phyloP scores from a whole-genome alignment of 208 protist species.

The Leishmania gerbilli region DNA sequence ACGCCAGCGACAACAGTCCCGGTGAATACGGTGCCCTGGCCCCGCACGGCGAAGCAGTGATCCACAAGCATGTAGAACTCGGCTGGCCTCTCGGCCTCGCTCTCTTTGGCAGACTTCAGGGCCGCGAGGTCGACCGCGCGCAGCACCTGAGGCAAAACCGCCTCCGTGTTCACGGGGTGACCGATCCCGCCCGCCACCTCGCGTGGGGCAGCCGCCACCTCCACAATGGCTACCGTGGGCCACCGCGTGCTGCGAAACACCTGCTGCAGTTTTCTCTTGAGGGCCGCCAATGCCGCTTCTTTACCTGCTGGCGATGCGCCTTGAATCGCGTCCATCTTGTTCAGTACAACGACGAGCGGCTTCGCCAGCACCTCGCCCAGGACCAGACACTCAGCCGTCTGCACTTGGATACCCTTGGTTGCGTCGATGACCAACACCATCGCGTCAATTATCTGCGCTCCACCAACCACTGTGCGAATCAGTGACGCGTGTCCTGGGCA shows the following conservation, averaged over 20 bases:
- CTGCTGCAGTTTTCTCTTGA: slow-evolving; percentile 49
- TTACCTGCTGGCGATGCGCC: slow-evolving; percentile 31
- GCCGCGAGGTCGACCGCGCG: slow-evolving; percentile 27
- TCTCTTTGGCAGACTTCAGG: slow-evolving; percentile 25
- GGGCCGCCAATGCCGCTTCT: slow-evolving; percentile 40
- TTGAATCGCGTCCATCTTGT: slow-evolving; percentile 95
- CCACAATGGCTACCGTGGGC: slow-evolving; percentile 66
- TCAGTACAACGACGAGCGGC: slow-evolving; percentile 94
- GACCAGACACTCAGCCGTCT: slow-evolving; percentile 97
- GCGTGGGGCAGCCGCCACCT: slow-evolving; percentile 65
- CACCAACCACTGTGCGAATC: slow-evolving; percentile 98
- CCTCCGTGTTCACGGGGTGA: slow-evolving; percentile 34
- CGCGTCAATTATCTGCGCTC: slow-evolving; percentile 98
- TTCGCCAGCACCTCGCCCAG: slow-evolving; percentile 81
- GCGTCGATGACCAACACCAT: slow-evolving; percentile 98
- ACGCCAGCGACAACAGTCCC: slow-evolving; percentile 94
- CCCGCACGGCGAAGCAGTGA: slow-evolving; percentile 98
- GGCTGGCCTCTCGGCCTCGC: slow-evolving; percentile 8
- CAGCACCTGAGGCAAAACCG: slow-evolving; percentile 48
- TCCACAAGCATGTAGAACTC: slow-evolving; percentile 96
- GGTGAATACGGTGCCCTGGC: slow-evolving; percentile 96
- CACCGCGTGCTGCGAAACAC: slow-evolving; percentile 81
- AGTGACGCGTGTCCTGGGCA: slow-evolving; percentile 98
- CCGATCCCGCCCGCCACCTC: slow-evolving; percentile 4
- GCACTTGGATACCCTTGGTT: slow-evolving; percentile 97